phyloP scores from a whole-genome alignment of 805 yeast species.

The Deakozyma indianensis region DNA sequence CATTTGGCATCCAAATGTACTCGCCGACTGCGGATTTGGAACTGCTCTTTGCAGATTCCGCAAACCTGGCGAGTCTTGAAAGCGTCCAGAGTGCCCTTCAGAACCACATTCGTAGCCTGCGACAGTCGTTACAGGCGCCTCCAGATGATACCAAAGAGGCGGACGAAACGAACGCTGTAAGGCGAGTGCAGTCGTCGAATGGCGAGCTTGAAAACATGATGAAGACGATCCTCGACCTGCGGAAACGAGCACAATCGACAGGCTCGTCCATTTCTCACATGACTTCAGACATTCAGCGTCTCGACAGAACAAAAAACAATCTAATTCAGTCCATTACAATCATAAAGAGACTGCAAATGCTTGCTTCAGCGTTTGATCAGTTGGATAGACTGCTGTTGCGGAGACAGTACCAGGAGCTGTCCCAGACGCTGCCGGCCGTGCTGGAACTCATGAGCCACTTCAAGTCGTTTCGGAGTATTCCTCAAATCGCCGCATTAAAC shows the following conservation, averaged over 20 bases:
- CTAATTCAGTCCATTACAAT: conserved; percentile 75
- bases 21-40: conserved; percentile 41
- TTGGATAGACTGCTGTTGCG: conserved; percentile 33
- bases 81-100: conserved; percentile 35
- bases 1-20: too few relatives aligned
- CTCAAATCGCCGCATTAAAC: conserved; percentile 57
- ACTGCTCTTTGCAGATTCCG: conserved; percentile 36
- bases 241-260: conserved; percentile 36
- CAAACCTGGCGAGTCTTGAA: conserved; percentile 36
- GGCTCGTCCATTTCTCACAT: conserved; percentile 49
- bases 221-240: conserved; percentile 32
- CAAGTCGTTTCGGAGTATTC: conserved; percentile 68
- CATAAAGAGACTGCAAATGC: conserved; percentile 74
- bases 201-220: conserved; percentile 22
- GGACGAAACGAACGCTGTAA: conserved; percentile 16
- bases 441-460: conserved; percentile 59
- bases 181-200: neutral
- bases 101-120: conserved; percentile 35
- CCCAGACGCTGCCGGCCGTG: conserved; percentile 52
- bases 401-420: conserved; percentile 38
- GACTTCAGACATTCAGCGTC: conserved; percentile 61
- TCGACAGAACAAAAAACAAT: conserved; percentile 76
- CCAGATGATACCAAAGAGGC: too few relatives aligned
- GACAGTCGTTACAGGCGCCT: too few relatives aligned
- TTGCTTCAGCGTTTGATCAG: conserved; percentile 58